Conservation (phyloP, 176 grass and related monocot genomes). For the Zea luxurians region DNA sequence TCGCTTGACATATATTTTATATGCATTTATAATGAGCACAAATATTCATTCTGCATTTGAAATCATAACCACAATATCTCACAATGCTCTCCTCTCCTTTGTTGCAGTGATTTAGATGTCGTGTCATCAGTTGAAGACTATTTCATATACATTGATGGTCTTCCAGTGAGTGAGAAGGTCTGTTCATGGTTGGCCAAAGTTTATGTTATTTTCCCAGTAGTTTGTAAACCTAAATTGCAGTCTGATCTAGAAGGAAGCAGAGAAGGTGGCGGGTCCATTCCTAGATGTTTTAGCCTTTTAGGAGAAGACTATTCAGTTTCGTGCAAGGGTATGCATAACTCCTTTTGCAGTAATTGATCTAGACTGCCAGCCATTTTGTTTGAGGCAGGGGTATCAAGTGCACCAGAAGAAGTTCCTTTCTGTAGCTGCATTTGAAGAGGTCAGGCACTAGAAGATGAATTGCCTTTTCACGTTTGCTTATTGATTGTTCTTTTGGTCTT, state of each 20-base stretch:
- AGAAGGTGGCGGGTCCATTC: constrained; percentile 48
- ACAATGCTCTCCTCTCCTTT: constrained; percentile 14
- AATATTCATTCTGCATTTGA: constrained; percentile 7
- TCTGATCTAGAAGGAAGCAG: constrained; percentile 58
- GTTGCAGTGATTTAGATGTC: constrained; percentile 83
- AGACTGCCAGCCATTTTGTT: too few species aligned
- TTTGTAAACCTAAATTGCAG: constrained; percentile 37
- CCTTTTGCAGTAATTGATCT: neutral
- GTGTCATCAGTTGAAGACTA: constrained; percentile 93
- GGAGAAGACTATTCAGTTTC: constrained; percentile 85
- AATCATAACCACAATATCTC: neutral
- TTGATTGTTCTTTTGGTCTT: too few species aligned
- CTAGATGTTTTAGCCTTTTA: constrained; percentile 48
- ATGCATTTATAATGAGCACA: constrained; percentile 22
- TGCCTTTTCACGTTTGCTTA: too few species aligned
- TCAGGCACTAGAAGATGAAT: too few species aligned
- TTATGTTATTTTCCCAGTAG: constrained; percentile 3
- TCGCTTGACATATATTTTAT: constrained; percentile 70
- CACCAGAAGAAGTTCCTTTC: too few species aligned
- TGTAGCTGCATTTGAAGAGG: too few species aligned
- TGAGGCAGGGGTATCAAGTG: too few species aligned
- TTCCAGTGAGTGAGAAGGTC: constrained; percentile 85
- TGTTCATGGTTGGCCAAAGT: constrained; percentile 20
- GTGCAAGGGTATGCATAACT: constrained; percentile 62
- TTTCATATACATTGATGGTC: constrained; percentile 90